Base-by-base conservation (phyloP, 2,329 filamentous ascomycete genomes). In the Neopestalotiopsis sp. region DNA sequence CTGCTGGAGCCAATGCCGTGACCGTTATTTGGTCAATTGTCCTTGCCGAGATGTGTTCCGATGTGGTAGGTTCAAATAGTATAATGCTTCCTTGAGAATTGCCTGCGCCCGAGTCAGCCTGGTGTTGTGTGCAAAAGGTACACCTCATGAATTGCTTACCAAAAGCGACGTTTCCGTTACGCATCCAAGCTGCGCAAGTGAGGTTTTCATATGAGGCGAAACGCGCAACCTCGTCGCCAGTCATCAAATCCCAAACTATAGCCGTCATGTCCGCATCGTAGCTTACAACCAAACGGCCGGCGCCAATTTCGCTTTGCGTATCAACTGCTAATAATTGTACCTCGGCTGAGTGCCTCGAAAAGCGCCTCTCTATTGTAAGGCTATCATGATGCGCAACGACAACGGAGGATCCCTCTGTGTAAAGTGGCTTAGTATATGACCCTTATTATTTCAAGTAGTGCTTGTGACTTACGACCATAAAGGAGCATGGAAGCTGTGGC, bases 211-310 rank as follows among this genome's bases (percentile, higher is more conserved):
- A 98, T 0, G 95, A 96, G 30, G 92, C 91, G 82, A 98, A 98
- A n/a, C 95, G 89, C 52, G 95, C 91, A 69, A 98, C 88, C 80
- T 98, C 94, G 69, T 94, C 91, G 63, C 96, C 96, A 0, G 94
- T 97, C 83, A 97, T 90, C 70, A 98, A 86, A 81, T 99, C 95
- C 96, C 96, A 99, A 7, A 98, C 94, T 77, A 98, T 97, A 4
- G 95, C 94, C 1, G 94, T 97, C 80, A 95, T 93, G 49, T 94
- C 92, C 20, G 89, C 89, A 84, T 99, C 96, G 76, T 97, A 98
- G 82, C 94, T 98, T 71, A 97, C 94, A 2, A 97, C 94, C 70
- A 97, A 83, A 71, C 95, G 88, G 34, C 95, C 96, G 0, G 92
- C 91, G 3, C 95, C 95, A 70, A 90, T 84, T 74, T 98, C 95